A percentile compares a stretch with the other conserved stretches of the same genome.
Evolutionary conservation across 805 yeast genomes (phyloP).

Genomic region (Kluyveromyces wickerhamii): DNA sequence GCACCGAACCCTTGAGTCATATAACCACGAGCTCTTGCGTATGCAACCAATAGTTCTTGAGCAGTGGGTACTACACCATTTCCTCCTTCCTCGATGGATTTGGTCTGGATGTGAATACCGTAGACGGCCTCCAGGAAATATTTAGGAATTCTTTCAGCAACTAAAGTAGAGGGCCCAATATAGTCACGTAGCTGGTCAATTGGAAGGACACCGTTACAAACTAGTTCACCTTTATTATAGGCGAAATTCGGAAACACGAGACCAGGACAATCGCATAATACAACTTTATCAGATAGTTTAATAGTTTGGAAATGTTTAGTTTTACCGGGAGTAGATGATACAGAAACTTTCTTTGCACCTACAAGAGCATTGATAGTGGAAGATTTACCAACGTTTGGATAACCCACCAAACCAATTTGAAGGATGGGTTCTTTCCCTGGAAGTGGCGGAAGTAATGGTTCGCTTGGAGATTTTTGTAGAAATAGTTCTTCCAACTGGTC

Average conservation of each 20-base stretch:
- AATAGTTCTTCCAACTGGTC: conserved; percentile 81
- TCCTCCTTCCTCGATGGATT: conserved; percentile 80
- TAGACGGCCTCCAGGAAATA: conserved; percentile 82
- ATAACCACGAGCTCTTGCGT: conserved; percentile 94
- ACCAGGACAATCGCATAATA: conserved; percentile 98
- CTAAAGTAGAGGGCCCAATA: conserved; percentile 80
- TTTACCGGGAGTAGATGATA: conserved; percentile 97
- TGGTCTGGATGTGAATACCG: conserved; percentile 80
- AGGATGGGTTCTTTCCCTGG: conserved; percentile 56
- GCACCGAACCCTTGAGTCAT: conserved; percentile 96
- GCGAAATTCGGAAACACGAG: conserved; percentile 97
- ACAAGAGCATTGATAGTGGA: conserved; percentile 96
- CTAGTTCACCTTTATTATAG: conserved; percentile 90
- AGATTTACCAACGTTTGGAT: conserved; percentile 94
- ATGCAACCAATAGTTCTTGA: conserved; percentile 79
- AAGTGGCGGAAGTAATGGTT: conserved; percentile 43
- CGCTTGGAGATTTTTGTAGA: conserved; percentile 63
- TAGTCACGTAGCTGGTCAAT: conserved; percentile 93
- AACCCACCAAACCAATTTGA: conserved; percentile 94
- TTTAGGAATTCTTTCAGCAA: conserved; percentile 84
- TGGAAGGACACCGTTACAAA: conserved; percentile 97
- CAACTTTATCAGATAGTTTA: conserved; percentile 68
- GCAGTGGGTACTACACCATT: conserved; percentile 75
- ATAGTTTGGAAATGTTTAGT: conserved; percentile 98
- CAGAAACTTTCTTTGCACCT: conserved; percentile 96